phyloP scores from a whole-genome alignment of 768 basidiomycete genomes.

The Tephrocybe rancida region DNA sequence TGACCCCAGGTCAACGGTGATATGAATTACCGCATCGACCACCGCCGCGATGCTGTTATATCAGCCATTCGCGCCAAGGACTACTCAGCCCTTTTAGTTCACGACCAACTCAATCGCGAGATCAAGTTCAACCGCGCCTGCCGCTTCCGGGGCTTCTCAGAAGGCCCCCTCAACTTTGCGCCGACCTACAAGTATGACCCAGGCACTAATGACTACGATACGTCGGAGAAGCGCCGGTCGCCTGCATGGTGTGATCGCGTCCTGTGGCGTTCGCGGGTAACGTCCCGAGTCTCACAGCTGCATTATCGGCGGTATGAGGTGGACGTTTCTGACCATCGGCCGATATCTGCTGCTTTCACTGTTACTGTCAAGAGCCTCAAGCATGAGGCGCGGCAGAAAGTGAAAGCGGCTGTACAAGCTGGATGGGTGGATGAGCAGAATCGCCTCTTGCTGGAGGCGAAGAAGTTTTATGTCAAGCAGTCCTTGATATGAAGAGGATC shows the following conservation, averaged over 20 bases:
- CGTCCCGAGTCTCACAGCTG: conserved; percentile 60
- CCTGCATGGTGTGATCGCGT: conserved; percentile 99
- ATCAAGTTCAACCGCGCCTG: conserved; percentile 87
- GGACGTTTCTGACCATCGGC: conserved; percentile 89
- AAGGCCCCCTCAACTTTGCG: conserved; percentile 79
- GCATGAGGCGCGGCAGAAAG: conserved; percentile 54
- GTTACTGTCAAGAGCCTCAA: conserved; percentile 76
- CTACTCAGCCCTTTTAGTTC: conserved; percentile 57
- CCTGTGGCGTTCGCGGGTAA: conserved; percentile 67
- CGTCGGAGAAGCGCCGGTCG: conserved; percentile 83
- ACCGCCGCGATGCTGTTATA: conserved; percentile 82
- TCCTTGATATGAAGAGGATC: conserved; percentile 22
- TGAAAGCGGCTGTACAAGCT: conserved; percentile 56
- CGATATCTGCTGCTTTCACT: conserved; percentile 79
- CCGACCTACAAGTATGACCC: conserved; percentile 98
- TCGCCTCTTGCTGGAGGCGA: conserved; percentile 38
- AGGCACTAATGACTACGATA: conserved; percentile 76
- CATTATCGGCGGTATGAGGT: conserved; percentile 84
- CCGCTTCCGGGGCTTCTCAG: conserved; percentile 80
- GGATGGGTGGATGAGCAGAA: conserved; percentile 55
- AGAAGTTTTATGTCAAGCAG: conserved; percentile 42
- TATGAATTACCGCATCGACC: conserved; percentile 97
- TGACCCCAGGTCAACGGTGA: conserved; percentile 80
- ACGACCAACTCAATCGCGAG: conserved; percentile 92
- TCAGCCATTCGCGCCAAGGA: conserved; percentile 71